phyloP scores from a whole-genome alignment of 2,329 filamentous ascomycete species.

The Verruconis gallopava region DNA sequence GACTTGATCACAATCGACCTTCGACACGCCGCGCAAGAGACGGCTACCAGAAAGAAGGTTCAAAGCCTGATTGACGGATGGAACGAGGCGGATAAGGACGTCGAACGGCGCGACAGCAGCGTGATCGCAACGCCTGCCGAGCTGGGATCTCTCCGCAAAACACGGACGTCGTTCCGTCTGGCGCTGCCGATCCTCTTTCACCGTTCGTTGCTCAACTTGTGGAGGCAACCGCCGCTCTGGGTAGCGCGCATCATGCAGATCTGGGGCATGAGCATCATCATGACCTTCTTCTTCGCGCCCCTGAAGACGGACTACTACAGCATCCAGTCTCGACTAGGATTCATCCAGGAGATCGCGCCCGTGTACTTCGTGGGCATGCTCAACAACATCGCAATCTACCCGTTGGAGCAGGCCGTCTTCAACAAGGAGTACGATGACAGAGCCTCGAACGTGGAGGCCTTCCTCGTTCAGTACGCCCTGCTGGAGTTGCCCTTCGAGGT shows the following conservation, averaged over 20 bases:
- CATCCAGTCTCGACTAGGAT: constrained; percentile 61
- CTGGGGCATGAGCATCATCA: constrained; percentile 23
- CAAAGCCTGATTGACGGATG: constrained; percentile 48
- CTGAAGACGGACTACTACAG: constrained; percentile 55
- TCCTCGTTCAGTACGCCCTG: constrained; percentile 56
- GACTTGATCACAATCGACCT: constrained; percentile 67
- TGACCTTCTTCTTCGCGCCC: constrained; percentile 49
- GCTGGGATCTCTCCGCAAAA: constrained; percentile 53
- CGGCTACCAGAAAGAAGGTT: constrained; percentile 40
- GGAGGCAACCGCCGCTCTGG: constrained; percentile 25
- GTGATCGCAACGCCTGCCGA: constrained; percentile 54
- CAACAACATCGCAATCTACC: constrained; percentile 65
- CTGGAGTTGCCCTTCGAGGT: constrained; percentile 63
- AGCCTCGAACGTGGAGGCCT: constrained; percentile 58
- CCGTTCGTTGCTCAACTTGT: constrained; percentile 51
- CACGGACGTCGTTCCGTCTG: constrained; percentile 45
- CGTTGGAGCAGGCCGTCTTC: constrained; percentile 59
- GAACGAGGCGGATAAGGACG: constrained; percentile 18
- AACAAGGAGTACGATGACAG: constrained; percentile 64
- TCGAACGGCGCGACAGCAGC: background rate
- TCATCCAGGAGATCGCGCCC: constrained; percentile 57
- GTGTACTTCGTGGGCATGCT: constrained; percentile 69
- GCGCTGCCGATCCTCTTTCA: constrained; percentile 56
- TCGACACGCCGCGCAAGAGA: constrained; percentile 40
- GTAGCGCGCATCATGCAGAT: constrained; percentile 26